Conservation (phyloP, 805 yeast species). For the Metschnikowia proteae region DNA sequence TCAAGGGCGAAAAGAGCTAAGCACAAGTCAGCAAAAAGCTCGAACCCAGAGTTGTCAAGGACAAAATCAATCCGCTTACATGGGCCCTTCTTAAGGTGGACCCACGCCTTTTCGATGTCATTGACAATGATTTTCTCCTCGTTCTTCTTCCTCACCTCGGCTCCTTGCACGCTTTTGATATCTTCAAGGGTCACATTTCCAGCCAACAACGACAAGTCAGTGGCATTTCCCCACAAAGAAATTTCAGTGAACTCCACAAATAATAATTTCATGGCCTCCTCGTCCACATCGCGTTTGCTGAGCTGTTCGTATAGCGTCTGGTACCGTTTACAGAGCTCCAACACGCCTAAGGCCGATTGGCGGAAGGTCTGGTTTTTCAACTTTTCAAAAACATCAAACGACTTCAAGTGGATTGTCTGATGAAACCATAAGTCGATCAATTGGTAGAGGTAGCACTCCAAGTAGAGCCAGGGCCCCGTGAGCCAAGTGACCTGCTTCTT, state of each 20-base stretch:
- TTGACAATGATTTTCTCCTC: conserved; percentile 75
- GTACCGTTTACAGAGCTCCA: conserved; percentile 68
- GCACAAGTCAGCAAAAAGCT: conserved; percentile 80
- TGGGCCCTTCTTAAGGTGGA: conserved; percentile 29
- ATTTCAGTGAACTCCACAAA: conserved; percentile 84
- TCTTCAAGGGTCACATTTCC: conserved; percentile 82
- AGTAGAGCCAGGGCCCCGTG: conserved; percentile 84
- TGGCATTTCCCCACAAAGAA: conserved; percentile 97
- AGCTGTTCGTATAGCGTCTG: conserved; percentile 35
- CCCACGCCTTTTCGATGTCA: conserved; percentile 71
- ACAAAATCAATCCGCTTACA: conserved; percentile 70
- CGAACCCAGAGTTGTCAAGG: conserved; percentile 93
- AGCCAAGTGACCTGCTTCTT: conserved; percentile 55
- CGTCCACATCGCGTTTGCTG: conserved; percentile 21
- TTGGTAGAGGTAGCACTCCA: conserved; percentile 84
- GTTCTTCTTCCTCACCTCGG: conserved; percentile 76
- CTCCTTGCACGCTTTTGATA: conserved; percentile 87
- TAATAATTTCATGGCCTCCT: conserved; percentile 47
- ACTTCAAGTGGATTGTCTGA: conserved; percentile 10
- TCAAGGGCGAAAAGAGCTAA: conserved; percentile 49
- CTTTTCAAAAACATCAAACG: conserved; percentile 68
- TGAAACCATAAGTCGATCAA: conserved; percentile 50
- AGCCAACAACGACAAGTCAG: conserved; percentile 86
- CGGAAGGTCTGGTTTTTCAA: conserved; percentile 72
- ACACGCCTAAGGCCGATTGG: conserved; percentile 72